These are phyloP conservation scores for Acacia acuminata DNA, from an alignment of 306 rosid species.

Conservation along the genomic window DNA sequence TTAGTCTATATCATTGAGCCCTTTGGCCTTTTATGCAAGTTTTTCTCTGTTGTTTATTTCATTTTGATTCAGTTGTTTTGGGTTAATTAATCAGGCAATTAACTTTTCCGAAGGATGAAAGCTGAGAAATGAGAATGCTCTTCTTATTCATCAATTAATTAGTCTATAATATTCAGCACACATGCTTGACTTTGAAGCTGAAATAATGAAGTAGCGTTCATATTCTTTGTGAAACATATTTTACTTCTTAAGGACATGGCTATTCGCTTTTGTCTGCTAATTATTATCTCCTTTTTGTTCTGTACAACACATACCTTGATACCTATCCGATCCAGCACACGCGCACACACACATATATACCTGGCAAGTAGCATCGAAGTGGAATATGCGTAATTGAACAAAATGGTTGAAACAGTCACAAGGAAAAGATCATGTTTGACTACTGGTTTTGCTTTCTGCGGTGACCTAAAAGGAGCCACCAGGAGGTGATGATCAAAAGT, in stretches of 20 bases:
- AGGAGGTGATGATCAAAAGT: not conserved
- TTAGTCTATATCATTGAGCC: not conserved
- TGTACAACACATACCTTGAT: not conserved
- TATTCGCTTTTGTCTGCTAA: not conserved
- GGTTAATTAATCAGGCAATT: not conserved
- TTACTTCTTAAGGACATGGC: not conserved
- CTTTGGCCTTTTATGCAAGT: not conserved
- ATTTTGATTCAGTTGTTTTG: not conserved
- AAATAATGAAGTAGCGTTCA: not conserved
- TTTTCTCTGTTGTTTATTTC: not conserved
- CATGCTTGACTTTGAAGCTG: not conserved
- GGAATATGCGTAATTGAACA: slow-evolving; percentile 20
- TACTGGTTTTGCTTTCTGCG: not conserved
- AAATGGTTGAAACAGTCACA: not conserved
- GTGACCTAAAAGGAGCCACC: slow-evolving; percentile 23
- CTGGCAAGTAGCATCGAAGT: slow-evolving; percentile 9
- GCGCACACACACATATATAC: not conserved
- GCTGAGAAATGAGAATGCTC: not conserved
- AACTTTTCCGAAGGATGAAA: not conserved
- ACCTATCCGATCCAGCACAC: not conserved
- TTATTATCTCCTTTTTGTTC: not conserved
- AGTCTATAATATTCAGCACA: not conserved
- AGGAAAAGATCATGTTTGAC: slow-evolving; percentile 32
- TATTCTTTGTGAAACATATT: not conserved
- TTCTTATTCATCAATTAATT: not conserved